Evolutionary conservation across 768 basidiomycete genomes (phyloP), one percentile per base, ranked within the genome.

Genomic region (Suillus lakei): DNA sequence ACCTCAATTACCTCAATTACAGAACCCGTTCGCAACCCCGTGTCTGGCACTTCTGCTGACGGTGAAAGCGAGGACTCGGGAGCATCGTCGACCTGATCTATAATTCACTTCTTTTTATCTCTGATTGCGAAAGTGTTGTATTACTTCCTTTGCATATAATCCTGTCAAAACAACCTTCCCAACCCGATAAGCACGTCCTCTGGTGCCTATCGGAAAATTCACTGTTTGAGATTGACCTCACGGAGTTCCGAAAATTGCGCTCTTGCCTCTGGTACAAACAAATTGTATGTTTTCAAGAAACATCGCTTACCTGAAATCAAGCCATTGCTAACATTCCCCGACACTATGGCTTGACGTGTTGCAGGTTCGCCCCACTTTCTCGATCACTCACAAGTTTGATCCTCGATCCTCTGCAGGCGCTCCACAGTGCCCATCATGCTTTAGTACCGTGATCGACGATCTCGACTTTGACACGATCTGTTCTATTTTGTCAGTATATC

Each of bases 401-500:
- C 51, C 46, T 13, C 18, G 36, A 70, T 30, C 44, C 46, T 61
- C 28, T 18, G 15, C 65, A 75, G 74, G 58, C 15, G 73, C 74
- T 64, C 76, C 73, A 13, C 75, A 84, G 73, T 92, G 91, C 69
- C 87, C 88, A 5, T 83, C 82, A 8, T 82, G 84, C 54, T 76
- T 92, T 8, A 84, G 87, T 12, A 79, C 80, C 10, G 87, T 89
- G 26, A 78, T 92, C 62, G 85, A 90, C 70, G 70, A 80, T 0
- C 90, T 85, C 13, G 81, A 73, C 5, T 92, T 92, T 67, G 91
- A 92, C 76, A 89, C 89, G 2, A 78, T 92, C 65, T 91, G 89
- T 91, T 41, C 91, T 91, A 72, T 89, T 91, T 73, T 86, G 85
- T 66, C 39, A 64, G 65, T 44, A 30, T 41, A 21, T 55, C 8